Evolutionary conservation across 805 yeast species (phyloP).

Genomic region (Myxozyma neglecta): DNA sequence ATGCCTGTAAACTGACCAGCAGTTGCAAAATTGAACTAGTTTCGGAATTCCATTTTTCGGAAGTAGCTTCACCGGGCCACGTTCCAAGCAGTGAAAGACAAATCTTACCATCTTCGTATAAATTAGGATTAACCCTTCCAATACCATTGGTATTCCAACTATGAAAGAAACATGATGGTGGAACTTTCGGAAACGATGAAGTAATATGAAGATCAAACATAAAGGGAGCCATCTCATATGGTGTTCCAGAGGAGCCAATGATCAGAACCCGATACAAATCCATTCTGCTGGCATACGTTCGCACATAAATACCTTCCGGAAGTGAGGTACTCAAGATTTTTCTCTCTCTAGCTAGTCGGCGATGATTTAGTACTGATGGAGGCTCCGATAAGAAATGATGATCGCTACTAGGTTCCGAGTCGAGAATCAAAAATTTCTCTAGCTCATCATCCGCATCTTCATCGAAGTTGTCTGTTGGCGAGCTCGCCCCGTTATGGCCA

Average conservation of each 20-base stretch:
- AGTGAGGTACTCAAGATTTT: constrained; percentile 25
- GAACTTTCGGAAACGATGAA: constrained; percentile 17
- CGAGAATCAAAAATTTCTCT: constrained; percentile 20
- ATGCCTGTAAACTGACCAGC: constrained; percentile 26
- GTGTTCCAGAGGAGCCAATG: constrained; percentile 28
- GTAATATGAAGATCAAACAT: constrained; percentile 27
- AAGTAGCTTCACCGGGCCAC: constrained; percentile 28
- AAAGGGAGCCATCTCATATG: constrained; percentile 31
- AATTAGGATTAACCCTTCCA: constrained; percentile 30
- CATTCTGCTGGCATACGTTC: constrained; percentile 25
- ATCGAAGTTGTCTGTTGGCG: not conserved
- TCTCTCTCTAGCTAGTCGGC: constrained; percentile 26
- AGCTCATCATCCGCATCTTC: not conserved
- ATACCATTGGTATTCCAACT: constrained; percentile 33
- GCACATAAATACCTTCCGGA: constrained; percentile 30
- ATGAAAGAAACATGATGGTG: constrained; percentile 28
- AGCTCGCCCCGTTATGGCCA: no score
- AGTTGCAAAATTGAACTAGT: constrained; percentile 29
- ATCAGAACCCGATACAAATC: constrained; percentile 28
- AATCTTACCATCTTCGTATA: constrained; percentile 31
- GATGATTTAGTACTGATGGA: constrained; percentile 14
- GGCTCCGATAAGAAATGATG: constrained; percentile 14
- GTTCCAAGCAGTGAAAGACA: constrained; percentile 31
- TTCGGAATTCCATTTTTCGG: constrained; percentile 28
- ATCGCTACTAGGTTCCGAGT: constrained; percentile 8